phyloP scores from a whole-genome alignment of 2,329 filamentous ascomycete species.

The Biscogniauxia marginata region DNA sequence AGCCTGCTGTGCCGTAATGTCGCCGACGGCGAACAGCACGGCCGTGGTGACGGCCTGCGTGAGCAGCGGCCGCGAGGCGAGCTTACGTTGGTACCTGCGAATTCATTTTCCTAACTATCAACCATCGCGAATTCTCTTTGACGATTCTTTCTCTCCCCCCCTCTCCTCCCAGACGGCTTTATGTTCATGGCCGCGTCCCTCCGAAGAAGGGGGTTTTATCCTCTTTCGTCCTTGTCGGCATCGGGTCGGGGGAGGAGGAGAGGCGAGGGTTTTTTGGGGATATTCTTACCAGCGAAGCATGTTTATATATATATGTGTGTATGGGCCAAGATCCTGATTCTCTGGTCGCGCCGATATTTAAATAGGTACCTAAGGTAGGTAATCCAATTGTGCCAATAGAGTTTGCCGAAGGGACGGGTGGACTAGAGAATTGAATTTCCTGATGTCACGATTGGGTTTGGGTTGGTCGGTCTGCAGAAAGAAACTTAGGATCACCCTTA shows the following conservation, averaged over 20 bases:
- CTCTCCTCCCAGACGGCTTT: too few species aligned
- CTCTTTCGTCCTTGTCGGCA: not conserved
- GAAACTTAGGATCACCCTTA: not conserved
- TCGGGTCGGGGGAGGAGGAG: not conserved
- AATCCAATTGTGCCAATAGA: too few species aligned
- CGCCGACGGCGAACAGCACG: slow-evolving; percentile 88
- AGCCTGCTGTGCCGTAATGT: slow-evolving; percentile 85
- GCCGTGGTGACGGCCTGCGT: slow-evolving; percentile 90
- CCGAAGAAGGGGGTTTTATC: too few species aligned
- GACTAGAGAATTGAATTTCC: too few species aligned
- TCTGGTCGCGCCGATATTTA: not conserved
- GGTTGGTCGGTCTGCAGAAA: too few species aligned
- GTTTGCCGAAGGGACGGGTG: too few species aligned
- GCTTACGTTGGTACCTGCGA: slow-evolving; percentile 78
- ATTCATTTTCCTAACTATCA: not conserved
- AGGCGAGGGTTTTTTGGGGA: not conserved
- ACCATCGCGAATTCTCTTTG: not conserved
- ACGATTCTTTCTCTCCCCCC: not conserved
- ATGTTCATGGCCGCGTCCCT: too few species aligned
- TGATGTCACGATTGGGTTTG: too few species aligned
- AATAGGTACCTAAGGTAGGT: too few species aligned
- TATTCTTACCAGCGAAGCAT: slow-evolving; percentile 33
- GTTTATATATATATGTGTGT: not conserved
- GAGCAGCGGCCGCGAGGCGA: slow-evolving; percentile 78
- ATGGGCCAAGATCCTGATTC: not conserved